Conservation (phyloP, 768 basidiomycete species). For the Tylopilus balloui region DNA sequence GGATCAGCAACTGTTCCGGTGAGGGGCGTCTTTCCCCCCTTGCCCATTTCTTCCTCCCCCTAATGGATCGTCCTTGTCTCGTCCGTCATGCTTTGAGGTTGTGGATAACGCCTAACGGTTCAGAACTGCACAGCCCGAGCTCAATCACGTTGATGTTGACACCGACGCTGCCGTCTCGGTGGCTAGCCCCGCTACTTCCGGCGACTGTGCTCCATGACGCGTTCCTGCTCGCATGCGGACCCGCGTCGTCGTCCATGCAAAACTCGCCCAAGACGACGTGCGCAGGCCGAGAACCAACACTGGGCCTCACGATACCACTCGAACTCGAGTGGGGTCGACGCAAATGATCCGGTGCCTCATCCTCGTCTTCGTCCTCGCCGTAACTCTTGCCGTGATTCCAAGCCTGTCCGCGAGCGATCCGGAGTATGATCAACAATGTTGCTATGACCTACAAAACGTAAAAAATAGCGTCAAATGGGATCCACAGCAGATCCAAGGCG, state of each 20-base stretch:
- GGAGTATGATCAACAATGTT: conserved; percentile 25
- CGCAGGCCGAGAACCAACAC: conserved; percentile 8
- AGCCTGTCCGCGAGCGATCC: conserved; percentile 19
- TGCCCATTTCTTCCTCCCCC: neutral
- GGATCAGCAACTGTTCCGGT: neutral
- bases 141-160: conserved; percentile 7
- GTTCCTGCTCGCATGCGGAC: neutral
- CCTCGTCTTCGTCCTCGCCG: neutral
- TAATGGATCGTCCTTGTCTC: neutral
- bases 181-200: neutral
- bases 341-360: neutral
- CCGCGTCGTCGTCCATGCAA: neutral
- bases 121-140: conserved; percentile 7
- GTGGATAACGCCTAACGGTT: conserved; percentile 3
- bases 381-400: conserved; percentile 8
- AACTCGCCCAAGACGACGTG: neutral
- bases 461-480: neutral
- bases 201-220: conserved; percentile 13
- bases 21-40: no score
- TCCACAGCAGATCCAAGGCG: no score
- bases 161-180: neutral
- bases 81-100: conserved; percentile 1
- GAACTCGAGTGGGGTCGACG: neutral
- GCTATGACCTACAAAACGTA: conserved; percentile 19
- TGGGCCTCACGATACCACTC: neutral